These are phyloP conservation scores for Raffaelea ambrosiae DNA, from an alignment of 2,329 filamentous ascomycete species.

Conservation along the genomic window DNA sequence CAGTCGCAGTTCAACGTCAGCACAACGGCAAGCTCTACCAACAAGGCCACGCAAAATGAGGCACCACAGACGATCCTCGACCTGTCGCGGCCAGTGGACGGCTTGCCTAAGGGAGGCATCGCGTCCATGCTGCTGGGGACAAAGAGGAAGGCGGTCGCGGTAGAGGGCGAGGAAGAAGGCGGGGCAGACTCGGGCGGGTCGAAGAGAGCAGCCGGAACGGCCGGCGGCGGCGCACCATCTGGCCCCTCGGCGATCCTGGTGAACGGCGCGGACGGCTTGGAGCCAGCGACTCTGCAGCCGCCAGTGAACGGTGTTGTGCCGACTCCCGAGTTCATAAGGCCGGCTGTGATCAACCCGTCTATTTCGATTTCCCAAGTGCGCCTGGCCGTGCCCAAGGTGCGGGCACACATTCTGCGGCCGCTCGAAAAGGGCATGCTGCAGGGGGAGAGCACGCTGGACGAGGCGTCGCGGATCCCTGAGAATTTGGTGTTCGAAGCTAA, in stretches of 20 bases:
- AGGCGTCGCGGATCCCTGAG: conserved; percentile 54
- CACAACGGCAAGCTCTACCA: conserved; percentile 42
- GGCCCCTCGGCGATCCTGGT: conserved; percentile 51
- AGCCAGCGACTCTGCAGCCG: conserved; percentile 60
- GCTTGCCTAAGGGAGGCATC: conserved; percentile 81
- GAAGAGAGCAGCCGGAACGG: not conserved
- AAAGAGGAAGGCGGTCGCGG: conserved; percentile 70
- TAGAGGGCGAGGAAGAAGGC: conserved; percentile 76
- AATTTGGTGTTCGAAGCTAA: conserved; percentile 80
- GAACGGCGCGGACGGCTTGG: conserved; percentile 68
- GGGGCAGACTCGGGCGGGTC: not conserved
- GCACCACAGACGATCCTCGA: conserved; percentile 77
- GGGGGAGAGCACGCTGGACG: conserved; percentile 44
- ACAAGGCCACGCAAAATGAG: conserved; percentile 56
- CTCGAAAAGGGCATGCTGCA: conserved; percentile 59
- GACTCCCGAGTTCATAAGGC: conserved; percentile 77
- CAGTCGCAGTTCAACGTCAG: conserved; percentile 75
- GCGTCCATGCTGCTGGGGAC: conserved; percentile 82
- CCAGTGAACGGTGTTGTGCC: conserved; percentile 52
- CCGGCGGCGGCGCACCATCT: conserved; percentile 33
- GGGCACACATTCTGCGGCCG: conserved; percentile 73
- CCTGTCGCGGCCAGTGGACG: conserved; percentile 88
- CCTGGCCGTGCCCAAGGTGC: conserved; percentile 78
- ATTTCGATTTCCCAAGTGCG: conserved; percentile 76
- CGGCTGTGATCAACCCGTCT: conserved; percentile 76